phyloP scores from a whole-genome alignment of 2,329 filamentous ascomycete species.

The Thelonectria blattea region DNA sequence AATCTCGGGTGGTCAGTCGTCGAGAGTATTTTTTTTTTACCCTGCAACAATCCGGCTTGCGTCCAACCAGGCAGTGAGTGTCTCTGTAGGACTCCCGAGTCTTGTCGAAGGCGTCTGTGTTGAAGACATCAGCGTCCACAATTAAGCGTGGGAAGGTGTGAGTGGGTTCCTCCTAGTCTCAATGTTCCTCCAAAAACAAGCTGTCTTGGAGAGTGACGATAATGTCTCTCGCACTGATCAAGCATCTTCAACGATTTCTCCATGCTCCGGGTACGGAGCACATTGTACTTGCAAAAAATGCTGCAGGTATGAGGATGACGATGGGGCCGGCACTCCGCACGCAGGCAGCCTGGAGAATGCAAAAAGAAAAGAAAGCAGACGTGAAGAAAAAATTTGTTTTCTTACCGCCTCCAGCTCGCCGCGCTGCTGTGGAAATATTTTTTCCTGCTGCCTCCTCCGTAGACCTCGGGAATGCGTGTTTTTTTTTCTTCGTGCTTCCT shows the following conservation, averaged over 20 bases:
- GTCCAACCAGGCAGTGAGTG: background rate
- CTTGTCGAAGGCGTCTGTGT: background rate
- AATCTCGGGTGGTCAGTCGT: background rate
- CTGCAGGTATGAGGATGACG: background rate
- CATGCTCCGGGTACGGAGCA: background rate
- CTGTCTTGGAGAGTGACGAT: background rate
- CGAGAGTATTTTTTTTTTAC: background rate
- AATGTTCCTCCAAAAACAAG: background rate
- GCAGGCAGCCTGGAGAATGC: background rate
- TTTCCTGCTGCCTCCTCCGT: background rate
- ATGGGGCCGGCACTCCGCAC: background rate
- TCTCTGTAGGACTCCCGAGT: background rate
- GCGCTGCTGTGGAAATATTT: background rate
- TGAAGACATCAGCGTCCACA: conserved; percentile 6
- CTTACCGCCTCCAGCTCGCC: background rate
- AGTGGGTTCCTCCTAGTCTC: conserved; percentile 1
- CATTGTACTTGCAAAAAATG: background rate
- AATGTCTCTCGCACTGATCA: background rate
- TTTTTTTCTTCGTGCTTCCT: conserved; percentile 8
- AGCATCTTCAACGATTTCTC: background rate
- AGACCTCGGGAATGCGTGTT: background rate
- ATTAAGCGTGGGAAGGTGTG: conserved; percentile 12
- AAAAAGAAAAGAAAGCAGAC: background rate
- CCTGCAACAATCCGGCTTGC: background rate
- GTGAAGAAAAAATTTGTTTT: background rate